These are phyloP conservation scores for Phytophthora ohioensis DNA, from an alignment of 352 stramenopile species.

Conservation along the genomic window DNA sequence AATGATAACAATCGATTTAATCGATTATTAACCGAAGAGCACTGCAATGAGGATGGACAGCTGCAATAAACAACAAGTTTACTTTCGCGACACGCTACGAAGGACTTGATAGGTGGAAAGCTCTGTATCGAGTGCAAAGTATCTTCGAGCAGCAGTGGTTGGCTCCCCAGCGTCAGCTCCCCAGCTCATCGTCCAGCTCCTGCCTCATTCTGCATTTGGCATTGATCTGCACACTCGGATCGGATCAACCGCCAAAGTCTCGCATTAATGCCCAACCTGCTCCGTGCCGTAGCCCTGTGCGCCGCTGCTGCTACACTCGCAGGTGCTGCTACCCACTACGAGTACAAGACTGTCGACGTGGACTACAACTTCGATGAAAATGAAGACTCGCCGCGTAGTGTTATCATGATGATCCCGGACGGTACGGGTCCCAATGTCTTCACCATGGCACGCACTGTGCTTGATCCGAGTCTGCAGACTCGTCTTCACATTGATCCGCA, in stretches of 20 bases:
- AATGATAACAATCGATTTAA: not conserved
- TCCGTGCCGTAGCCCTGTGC: constrained; percentile 14
- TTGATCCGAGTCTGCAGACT: constrained; percentile 61
- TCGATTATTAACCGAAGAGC: no score
- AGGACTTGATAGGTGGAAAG: constrained; percentile 12
- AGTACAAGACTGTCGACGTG: constrained; percentile 74
- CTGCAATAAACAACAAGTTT: constrained; percentile 10
- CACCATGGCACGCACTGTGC: constrained; percentile 61
- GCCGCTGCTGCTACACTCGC: constrained; percentile 38
- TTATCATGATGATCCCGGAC: constrained; percentile 84
- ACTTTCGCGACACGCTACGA: constrained; percentile 4
- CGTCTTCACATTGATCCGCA: constrained; percentile 69
- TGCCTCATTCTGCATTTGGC: constrained; percentile 14
- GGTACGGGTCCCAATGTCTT: constrained; percentile 77
- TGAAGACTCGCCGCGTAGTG: constrained; percentile 46
- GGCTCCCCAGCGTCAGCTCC: constrained; percentile 5
- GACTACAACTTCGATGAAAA: constrained; percentile 70
- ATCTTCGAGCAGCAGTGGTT: constrained; percentile 10
- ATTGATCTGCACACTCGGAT: constrained; percentile 1
- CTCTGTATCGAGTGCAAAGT: constrained; percentile 10
- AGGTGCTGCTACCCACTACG: constrained; percentile 41
- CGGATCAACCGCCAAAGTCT: not conserved
- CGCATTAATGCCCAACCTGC: constrained; percentile 1
- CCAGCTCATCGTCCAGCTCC: constrained; percentile 1
- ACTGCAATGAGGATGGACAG: no score